Evolutionary conservation across 106 monocot genomes (phyloP).

Genomic region (Dioscorea alata): DNA sequence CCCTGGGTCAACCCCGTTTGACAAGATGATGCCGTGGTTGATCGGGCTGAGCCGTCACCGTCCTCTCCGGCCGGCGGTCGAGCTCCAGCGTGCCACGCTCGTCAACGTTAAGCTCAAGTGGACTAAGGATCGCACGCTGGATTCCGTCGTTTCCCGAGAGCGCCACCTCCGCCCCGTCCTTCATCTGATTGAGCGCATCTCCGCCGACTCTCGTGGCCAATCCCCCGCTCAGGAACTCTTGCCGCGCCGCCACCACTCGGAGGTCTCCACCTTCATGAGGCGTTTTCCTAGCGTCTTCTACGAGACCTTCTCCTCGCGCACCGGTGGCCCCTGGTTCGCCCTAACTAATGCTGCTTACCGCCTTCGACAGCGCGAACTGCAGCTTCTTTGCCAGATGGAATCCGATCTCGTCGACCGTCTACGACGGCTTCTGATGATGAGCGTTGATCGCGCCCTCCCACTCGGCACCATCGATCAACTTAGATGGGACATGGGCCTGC

Average conservation of each 20-base stretch:
- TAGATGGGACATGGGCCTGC: slow-evolving; percentile 73
- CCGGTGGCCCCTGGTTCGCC: slow-evolving; percentile 19
- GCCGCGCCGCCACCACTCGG: neutral
- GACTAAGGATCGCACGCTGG: slow-evolving; percentile 60
- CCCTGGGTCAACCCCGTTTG: too few species aligned
- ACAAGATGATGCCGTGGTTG: neutral
- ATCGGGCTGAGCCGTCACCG: neutral
- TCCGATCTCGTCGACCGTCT: slow-evolving; percentile 55
- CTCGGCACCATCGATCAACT: slow-evolving; percentile 66
- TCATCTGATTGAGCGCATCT: slow-evolving; percentile 42
- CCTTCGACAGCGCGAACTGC: slow-evolving; percentile 32
- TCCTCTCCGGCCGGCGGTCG: neutral
- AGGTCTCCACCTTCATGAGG: slow-evolving; percentile 30
- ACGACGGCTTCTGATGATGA: slow-evolving; percentile 65
- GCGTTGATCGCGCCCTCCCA: slow-evolving; percentile 34
- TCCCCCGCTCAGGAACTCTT: slow-evolving; percentile 4
- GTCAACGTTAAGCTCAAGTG: slow-evolving; percentile 70
- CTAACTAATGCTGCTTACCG: slow-evolving; percentile 42
- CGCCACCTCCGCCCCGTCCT: slow-evolving; percentile 52
- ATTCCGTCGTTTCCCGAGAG: slow-evolving; percentile 58
- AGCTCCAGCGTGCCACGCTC: slow-evolving; percentile 34
- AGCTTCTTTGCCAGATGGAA: slow-evolving; percentile 17
- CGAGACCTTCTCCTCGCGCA: neutral
- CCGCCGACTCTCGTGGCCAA: slow-evolving; percentile 8
- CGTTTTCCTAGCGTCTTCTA: slow-evolving; percentile 59